A percentile compares a stretch with the other conserved stretches of the same genome.
phyloP scores from a whole-genome alignment of 75 land plant genomes.

The Chamaecyparis obtusa region DNA sequence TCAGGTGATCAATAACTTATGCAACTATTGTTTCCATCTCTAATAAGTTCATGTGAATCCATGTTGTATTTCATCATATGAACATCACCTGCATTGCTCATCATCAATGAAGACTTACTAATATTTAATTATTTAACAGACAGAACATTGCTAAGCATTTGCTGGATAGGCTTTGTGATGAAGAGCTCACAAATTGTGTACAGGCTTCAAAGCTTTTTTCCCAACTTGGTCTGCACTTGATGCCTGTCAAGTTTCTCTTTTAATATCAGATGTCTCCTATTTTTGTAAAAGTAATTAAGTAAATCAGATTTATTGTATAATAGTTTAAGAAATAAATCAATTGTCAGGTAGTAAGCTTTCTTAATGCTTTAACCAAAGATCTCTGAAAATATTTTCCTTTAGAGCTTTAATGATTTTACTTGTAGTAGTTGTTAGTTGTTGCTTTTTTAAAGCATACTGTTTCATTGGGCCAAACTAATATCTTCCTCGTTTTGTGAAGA shows the following conservation, averaged over 20 bases:
- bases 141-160: slow-evolving; percentile 57
- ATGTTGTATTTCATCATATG: not conserved
- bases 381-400: not conserved
- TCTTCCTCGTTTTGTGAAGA: slow-evolving; percentile 36
- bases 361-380: not conserved
- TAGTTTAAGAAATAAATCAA: not conserved
- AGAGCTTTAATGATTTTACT: not conserved
- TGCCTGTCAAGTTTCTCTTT: slow-evolving; percentile 4
- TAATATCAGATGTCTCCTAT: not conserved
- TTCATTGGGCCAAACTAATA: slow-evolving; percentile 2
- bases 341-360: not conserved
- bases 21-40: not conserved
- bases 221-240: slow-evolving; percentile 48
- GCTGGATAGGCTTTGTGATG: slow-evolving; percentile 57
- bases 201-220: slow-evolving; percentile 59
- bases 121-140: slow-evolving; percentile 34
- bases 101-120: slow-evolving; percentile 23
- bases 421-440: not conserved
- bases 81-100: slow-evolving; percentile 13
- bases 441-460: not conserved
- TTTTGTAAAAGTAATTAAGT: not conserved
- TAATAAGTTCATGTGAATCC: not conserved
- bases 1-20: slow-evolving; percentile 31
- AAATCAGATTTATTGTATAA: too few species aligned
- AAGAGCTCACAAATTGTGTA: slow-evolving; percentile 45